These are phyloP conservation scores for Barnettozyma hawaiiensis DNA, from an alignment of 1,139 yeast species.

Conservation along the genomic window DNA sequence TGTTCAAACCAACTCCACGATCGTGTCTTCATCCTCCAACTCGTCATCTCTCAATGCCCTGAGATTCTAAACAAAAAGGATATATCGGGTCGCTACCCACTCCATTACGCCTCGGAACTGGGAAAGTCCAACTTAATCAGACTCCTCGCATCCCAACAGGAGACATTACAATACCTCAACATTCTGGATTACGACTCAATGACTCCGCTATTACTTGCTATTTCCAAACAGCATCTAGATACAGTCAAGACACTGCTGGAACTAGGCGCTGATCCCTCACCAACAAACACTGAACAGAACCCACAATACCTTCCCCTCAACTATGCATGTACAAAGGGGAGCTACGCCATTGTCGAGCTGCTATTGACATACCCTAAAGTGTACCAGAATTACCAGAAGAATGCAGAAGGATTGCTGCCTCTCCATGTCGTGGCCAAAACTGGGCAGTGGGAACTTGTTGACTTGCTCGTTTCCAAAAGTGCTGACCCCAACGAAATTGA, in stretches of 20 bases:
- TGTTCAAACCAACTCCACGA: slow-evolving; percentile 31
- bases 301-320: slow-evolving; percentile 78
- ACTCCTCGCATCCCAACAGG: slow-evolving; percentile 30
- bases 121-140: slow-evolving; percentile 49
- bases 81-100: slow-evolving; percentile 71
- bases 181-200: slow-evolving; percentile 63
- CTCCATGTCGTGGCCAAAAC: slow-evolving; percentile 84
- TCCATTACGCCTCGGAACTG: slow-evolving; percentile 81
- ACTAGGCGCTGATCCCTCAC: slow-evolving; percentile 53
- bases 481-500: slow-evolving; percentile 78
- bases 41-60: slow-evolving; percentile 19
- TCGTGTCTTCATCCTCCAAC: slow-evolving; percentile 30
- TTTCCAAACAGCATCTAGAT: slow-evolving; percentile 59
- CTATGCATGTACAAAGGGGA: slow-evolving; percentile 85
- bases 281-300: slow-evolving; percentile 40
- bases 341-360: slow-evolving; percentile 58
- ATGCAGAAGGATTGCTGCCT: slow-evolving; percentile 85
- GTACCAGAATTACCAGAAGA: slow-evolving; percentile 41
- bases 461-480: slow-evolving; percentile 63
- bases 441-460: slow-evolving; percentile 67
- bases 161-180: slow-evolving; percentile 19
- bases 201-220: slow-evolving; percentile 78
- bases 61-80: slow-evolving; percentile 36
- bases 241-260: slow-evolving; percentile 37
- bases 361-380: slow-evolving; percentile 31